These are phyloP conservation scores for Solanum chacoense DNA, from an alignment of 305 asterid genomes.

Conservation along the genomic window DNA sequence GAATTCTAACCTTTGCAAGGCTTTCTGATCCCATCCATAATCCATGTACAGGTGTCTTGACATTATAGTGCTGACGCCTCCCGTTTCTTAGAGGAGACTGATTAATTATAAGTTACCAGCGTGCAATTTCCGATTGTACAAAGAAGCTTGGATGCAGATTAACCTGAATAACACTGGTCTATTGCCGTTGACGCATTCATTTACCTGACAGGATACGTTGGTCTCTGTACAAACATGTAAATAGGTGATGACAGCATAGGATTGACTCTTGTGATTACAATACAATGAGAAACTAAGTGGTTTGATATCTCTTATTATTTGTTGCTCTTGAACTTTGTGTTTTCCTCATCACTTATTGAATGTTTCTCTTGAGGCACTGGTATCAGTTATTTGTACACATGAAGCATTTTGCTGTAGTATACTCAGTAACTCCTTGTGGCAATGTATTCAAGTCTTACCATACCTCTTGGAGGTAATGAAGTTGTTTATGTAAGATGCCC, in stretches of 20 bases:
- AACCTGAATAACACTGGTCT: not conserved
- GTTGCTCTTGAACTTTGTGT: not conserved
- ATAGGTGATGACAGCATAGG: not conserved
- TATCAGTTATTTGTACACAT: not conserved
- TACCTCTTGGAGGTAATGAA: not conserved
- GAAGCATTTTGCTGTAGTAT: not conserved
- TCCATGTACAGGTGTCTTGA: constrained; percentile 10
- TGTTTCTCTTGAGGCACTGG: not conserved
- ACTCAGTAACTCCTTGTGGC: not conserved
- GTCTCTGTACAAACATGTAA: not conserved
- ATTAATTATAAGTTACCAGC: not conserved
- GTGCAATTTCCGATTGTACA: not conserved
- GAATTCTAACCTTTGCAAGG: constrained; percentile 34
- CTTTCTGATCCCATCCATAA: constrained; percentile 15
- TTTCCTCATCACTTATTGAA: not conserved
- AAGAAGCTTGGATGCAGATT: constrained; percentile 1
- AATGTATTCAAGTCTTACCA: not conserved
- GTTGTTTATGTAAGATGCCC: not conserved
- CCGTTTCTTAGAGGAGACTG: not conserved
- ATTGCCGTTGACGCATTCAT: not conserved
- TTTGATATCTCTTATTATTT: not conserved
- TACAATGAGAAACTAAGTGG: not conserved
- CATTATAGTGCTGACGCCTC: not conserved
- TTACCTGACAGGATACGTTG: constrained; percentile 1
- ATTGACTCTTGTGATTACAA: not conserved